Base-by-base conservation (phyloP, 768 basidiomycete species). In the Boletus rubescentipes region DNA sequence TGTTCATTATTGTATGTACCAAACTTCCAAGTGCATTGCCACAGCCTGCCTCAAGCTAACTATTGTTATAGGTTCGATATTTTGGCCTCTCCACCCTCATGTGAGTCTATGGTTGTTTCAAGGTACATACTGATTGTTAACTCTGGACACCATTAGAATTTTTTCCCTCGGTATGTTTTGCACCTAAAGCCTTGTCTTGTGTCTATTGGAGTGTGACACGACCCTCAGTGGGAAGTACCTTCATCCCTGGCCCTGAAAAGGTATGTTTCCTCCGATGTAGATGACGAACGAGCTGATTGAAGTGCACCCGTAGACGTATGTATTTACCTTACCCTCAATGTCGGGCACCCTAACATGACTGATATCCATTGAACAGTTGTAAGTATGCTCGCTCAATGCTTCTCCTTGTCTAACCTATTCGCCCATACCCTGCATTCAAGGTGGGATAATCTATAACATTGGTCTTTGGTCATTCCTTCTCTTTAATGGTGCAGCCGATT, bases 1-100 rank as follows among this genome's bases (percentile, higher is more conserved):
- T 59, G 18, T 59, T 49, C 26, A 18, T 57, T 32, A 11, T 59
- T 5, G 58, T 58, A 5, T 6, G 51, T 49, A 18, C 11, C 18
- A 9, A 31, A 1, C 12, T 7, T 18, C 31, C 3, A 16, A 18
- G 5, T 8, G 10, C 9, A 9, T 20, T 9, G 8, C 37, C 20
- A 12, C 15, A 4, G 20, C 14, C 10, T 9, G 31, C 16, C 18
- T 12, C 7, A 9, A 11, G 2, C 18, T 34, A 2, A 39, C 5
- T 14, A 30, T 9, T 29, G 2, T 21, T 12, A 15, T 38, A 59
- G 58, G 26, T 57, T 37, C 55, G 46, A 23, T 59, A 59, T 48
- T 14, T 20, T 18, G 49, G 57, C 26, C 39, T 55, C 29, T 38
- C 9, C 6, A 10, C 4, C 21, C 21, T 47, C 26, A 6, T 30